Base-by-base conservation (phyloP, 495 filamentous ascomycete genomes). In the Tuber microsphaerosporum region DNA sequence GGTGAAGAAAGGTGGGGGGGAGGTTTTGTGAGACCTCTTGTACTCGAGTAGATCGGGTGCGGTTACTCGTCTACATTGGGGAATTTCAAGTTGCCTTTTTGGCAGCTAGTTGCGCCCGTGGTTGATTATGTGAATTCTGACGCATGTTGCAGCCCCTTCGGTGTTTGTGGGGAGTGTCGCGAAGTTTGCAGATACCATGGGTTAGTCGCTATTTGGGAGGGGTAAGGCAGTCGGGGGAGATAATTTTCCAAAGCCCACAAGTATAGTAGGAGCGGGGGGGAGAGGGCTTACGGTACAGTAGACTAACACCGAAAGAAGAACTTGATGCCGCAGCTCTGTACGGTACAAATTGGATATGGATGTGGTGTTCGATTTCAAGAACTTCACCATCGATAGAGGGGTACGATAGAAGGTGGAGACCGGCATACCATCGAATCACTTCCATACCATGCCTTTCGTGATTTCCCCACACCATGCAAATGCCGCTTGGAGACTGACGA, bases 101-200 rank as follows among this genome's bases (percentile, higher is more conserved):
- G 56, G 56, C 12, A 65, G 26, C 56, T 65, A 5, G 56, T 65
- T 34, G 56, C 56, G 56, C 10, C 16, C 10, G 26, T 31, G 51
- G 34, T 65, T 31, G 56, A 65, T 65, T 65, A 61, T 61, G 51
- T 61, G n/a, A 61, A 61, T 61, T n/a, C 51, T 61, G 48, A 56
- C 48, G 48, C 48, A 56, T 56, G 48, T 56, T n/a, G 48, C 7
- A 10, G n/a, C 48, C 2, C 48, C n/a, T 56, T 56, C 48, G 48
- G n/a, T 26, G 48, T 56, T 56, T n/a, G 17, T 46, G 0, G 45
- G 1, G 45, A 6, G 45, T 46, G 45, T 46, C 26, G 46, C 2
- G 22, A 10, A 56, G 22, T 22, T 26, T 56, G 48, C 48, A 56
- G 48, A 22, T 56, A 26, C 48, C 22, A 4, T 65, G 56, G 26